Evolutionary conservation across 73 alveolate species (phyloP), one percentile per base, ranked within the genome.

Genomic region (Paramecium caudatum): DNA sequence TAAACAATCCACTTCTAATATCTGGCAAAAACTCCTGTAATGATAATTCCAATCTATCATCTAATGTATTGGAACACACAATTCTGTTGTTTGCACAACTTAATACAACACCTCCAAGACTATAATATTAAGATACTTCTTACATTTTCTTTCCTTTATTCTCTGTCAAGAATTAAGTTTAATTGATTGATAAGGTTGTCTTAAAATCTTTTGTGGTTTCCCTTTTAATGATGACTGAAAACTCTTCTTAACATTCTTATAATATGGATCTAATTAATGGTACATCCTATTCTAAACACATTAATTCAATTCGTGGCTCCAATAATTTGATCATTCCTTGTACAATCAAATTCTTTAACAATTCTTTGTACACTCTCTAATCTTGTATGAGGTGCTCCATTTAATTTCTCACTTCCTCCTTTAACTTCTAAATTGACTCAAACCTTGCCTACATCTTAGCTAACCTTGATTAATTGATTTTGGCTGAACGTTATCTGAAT

Each of bases 71-170:
- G 17, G 95, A 93, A 63, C 95, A 91, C 23, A 93, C 95, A 69
- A 95, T 95, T 91, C 96, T 93, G 5, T 94, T 94, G 68, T 90
- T 91, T 41, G 90, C 91, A 34, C 95, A 88, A 68, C 93, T 94
- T 17, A 95, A 94, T 9, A 82, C 93, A 12, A 95, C 91, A 36
- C 98, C 98, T 5, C 98, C 98, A 70, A 88, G 19, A 86, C 97
- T 91, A 55, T 91, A 74, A 91, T 21, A 65, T 12, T 4, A 13
- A 32, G 5, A 37, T 13, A 63, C 23, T n/a, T 62, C 37, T 21
- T 41, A 61, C 84, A 62, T 62, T 39, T 39, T 61, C 65, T 86
- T 63, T 27, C 90, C 68, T 5, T 23, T 47, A 13, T 62, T 74
- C 32, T 43, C 83, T 37, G 91, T 82, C 32, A 83, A 61, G 63